These are phyloP conservation scores for Margaritispora aquatica DNA, from an alignment of 495 filamentous ascomycete species.

Conservation along the genomic window DNA sequence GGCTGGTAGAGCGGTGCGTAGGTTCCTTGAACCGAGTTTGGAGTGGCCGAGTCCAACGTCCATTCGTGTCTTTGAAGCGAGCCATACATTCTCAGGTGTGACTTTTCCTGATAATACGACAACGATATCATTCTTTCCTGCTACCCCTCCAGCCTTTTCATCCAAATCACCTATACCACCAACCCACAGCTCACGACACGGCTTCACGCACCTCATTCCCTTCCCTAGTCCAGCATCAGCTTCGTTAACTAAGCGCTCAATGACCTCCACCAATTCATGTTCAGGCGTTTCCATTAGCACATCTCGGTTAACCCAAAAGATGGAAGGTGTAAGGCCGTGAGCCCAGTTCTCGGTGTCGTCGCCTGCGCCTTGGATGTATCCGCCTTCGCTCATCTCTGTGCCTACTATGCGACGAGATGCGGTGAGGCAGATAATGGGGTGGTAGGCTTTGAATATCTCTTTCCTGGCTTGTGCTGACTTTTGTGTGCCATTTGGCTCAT, in stretches of 20 bases:
- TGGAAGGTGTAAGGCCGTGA: conserved; percentile 59
- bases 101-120: conserved; percentile 29
- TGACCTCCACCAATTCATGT: conserved; percentile 56
- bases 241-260: conserved; percentile 42
- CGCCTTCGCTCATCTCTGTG: conserved; percentile 57
- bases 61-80: conserved; percentile 35
- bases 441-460: conserved; percentile 48
- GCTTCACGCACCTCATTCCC: conserved; percentile 10
- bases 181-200: conserved; percentile 31
- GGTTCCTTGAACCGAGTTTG: conserved; percentile 69
- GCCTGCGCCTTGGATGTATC: conserved; percentile 90
- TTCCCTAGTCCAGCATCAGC: neutral
- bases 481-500: no score
- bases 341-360: conserved; percentile 94
- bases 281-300: conserved; percentile 53
- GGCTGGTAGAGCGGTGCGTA: conserved; percentile 56
- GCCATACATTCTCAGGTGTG: conserved; percentile 27
- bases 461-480: no score
- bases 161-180: conserved; percentile 14
- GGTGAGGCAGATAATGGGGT: conserved; percentile 74
- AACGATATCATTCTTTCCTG: neutral
- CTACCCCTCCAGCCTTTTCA: no score
- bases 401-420: conserved; percentile 63
- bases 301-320: conserved; percentile 70
- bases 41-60: conserved; percentile 57